Evolutionary conservation across 257 asterid genomes (phyloP).

Genomic region (Ligustrum vulgare): DNA sequence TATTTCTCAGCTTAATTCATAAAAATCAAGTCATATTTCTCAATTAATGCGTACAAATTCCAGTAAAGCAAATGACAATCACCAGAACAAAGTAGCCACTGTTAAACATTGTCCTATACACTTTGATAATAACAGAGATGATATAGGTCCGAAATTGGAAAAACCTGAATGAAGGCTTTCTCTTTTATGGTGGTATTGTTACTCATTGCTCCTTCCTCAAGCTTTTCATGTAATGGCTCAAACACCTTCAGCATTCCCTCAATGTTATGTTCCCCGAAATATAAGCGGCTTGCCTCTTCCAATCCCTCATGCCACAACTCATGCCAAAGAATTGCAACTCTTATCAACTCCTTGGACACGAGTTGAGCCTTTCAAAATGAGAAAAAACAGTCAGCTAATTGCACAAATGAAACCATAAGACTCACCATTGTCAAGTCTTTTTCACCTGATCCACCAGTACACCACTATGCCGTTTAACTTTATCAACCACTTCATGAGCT

Average conservation of each 20-base stretch:
- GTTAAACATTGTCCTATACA: slow-evolving; percentile 1
- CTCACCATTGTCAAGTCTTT: slow-evolving; percentile 2
- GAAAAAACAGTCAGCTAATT: slow-evolving; percentile 34
- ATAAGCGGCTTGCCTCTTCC: slow-evolving; percentile 99
- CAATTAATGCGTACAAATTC: slow-evolving; percentile 7
- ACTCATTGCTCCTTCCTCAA: slow-evolving; percentile 89
- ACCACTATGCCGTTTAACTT: slow-evolving; percentile 97
- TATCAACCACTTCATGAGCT: slow-evolving; percentile 98
- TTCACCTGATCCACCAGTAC: slow-evolving; percentile 92
- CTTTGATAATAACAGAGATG: neutral
- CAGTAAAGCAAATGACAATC: slow-evolving; percentile 11
- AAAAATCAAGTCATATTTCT: slow-evolving; percentile 14
- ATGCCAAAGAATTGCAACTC: slow-evolving; percentile 99
- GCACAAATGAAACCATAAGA: slow-evolving; percentile 21
- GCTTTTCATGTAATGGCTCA: slow-evolving; percentile 94
- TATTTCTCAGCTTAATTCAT: neutral
- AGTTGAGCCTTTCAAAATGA: slow-evolving; percentile 80
- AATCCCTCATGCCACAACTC: slow-evolving; percentile 99
- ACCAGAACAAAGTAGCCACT: slow-evolving; percentile 8
- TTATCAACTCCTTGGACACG: slow-evolving; percentile 91
- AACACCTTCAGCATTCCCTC: slow-evolving; percentile 95
- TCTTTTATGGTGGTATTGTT: slow-evolving; percentile 84
- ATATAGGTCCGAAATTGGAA: slow-evolving; percentile 6
- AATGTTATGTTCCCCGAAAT: slow-evolving; percentile 96
- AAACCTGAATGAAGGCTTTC: slow-evolving; percentile 92